Evolutionary conservation across 345 rosid genomes (phyloP).

Genomic region (Balakata baccata): DNA sequence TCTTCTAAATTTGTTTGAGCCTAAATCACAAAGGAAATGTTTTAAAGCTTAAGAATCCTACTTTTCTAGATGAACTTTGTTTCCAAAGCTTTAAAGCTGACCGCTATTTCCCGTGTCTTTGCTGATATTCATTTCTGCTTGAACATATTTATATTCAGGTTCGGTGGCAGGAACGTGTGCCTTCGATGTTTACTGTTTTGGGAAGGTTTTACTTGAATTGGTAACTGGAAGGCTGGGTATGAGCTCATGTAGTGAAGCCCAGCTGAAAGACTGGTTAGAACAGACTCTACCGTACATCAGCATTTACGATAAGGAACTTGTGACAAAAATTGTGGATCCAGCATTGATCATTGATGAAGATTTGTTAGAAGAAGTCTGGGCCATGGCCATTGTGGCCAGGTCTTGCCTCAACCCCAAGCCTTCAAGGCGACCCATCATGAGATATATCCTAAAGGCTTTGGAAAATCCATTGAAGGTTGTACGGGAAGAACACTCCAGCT

Average conservation of each 20-base stretch:
- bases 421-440: conserved; percentile 85
- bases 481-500: conserved; percentile 67
- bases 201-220: conserved; percentile 89
- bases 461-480: conserved; percentile 91
- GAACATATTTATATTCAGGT: conserved; percentile 44
- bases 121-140: conserved; percentile 20
- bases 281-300: conserved; percentile 72
- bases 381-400: conserved; percentile 91
- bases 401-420: conserved; percentile 96
- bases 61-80: neutral
- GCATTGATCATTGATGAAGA: conserved; percentile 87
- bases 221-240: conserved; percentile 94
- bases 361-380: conserved; percentile 97
- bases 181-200: conserved; percentile 90
- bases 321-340: conserved; percentile 85
- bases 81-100: conserved; percentile 5
- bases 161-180: conserved; percentile 56
- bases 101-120: neutral
- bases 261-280: conserved; percentile 64
- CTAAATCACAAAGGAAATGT: neutral
- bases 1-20: neutral
- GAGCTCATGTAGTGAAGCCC: conserved; percentile 55
- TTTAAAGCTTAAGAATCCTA: conserved; percentile 5
- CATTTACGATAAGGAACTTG: conserved; percentile 86
- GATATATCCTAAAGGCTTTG: conserved; percentile 84